Base-by-base conservation (phyloP, 345 rosid genomes). In the Carallia pectinifolia region DNA sequence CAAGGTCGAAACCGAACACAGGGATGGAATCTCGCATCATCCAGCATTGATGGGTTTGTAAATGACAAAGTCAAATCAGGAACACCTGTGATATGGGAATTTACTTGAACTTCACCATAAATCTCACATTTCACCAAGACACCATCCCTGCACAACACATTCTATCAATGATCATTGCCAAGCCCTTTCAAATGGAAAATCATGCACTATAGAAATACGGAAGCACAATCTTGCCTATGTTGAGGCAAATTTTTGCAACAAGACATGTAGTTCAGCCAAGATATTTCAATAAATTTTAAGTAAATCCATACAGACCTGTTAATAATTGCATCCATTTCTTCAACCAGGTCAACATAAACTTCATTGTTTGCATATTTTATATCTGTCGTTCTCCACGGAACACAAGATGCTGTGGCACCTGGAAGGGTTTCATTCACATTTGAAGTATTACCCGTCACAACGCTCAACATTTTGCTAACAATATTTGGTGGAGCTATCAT, bases 401-500 rank as follows among this genome's bases (percentile, higher is more conserved):
- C 92, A 80, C 92, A 87, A 67, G 98, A 90, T 61, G 85, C 87
- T 38, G 98, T 82, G 37, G 97, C 90, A 63, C 88, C 93, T 1
- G 98, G 98, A 44, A 92, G 97, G 6, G 86, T 88, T 36, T 90
- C 91, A 59, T 89, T 90, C 75, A 92, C 74, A 73, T 90, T 95
- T 58, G 96, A 90, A 73, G 82, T 85, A 75, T 82, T 92, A 70
- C 99, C 99, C 4, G 98, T 95, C 73, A 95, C 97, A 68, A 90
- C 98, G 78, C 98, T 95, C 82, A 89, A 71, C 83, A 95, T 77
- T 85, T 90, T 92, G 87, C 88, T 92, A 62, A 90, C 97, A 38
- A 95, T 79, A 79, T 85, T 90, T 5, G 98, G 97, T 37, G 94
- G 96, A 74, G 97, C 90, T 70, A 95, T 95, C 98, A 95, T 92